Base-by-base conservation (phyloP, 768 basidiomycete genomes). In the Boletus edulis region DNA sequence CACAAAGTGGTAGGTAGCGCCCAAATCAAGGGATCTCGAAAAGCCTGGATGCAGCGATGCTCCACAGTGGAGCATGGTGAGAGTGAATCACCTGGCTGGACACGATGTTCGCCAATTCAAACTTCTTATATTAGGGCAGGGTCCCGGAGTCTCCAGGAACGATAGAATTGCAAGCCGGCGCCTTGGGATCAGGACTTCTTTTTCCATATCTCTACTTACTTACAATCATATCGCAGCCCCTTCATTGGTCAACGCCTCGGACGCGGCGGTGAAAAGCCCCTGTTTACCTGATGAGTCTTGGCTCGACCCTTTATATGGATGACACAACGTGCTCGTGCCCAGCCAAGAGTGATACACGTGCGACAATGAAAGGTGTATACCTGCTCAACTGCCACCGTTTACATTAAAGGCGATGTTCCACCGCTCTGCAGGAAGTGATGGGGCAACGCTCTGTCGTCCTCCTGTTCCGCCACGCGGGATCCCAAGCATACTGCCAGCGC, bases 231-330 rank as follows among this genome's bases (percentile, higher is more conserved):
- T 64, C 57, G 63, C 49, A 24, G 13, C n/a, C 18, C 4, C 14
- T n/a, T 18, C 42, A 66, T 66, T 63, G 64, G 64, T 17, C 47
- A n/a, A 22, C 39, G 20, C 27, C 51, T 63, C 52, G 62, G 56
- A 54, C 4, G 62, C 63, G 52, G 43, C 10, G 32, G 37, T 34
- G 51, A 47, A 49, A 38, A 29, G 42, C 15, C 47, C 51, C 60
- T 55, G 49, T 38, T 31, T 12, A 37, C 18, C 40, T 24, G 41
- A 45, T 52, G n/a, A n/a, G n/a, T 37, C 44, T 46, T 58, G 53
- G 24, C 27, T 27, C 11, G 27, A 40, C 24, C 46, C 44, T 50
- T 54, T 37, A 46, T 50, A 45, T 50, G 42, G 44, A 56, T 51
- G 51, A 43, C 24, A 6, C 5, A 24, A 24, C 49, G 44, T 44